Percentiles rank a stretch among this genome's conserved stretches.
phyloP scores from a whole-genome alignment of 1,284 basidiomycete genomes.

The Ceratobasidium sp. region DNA sequence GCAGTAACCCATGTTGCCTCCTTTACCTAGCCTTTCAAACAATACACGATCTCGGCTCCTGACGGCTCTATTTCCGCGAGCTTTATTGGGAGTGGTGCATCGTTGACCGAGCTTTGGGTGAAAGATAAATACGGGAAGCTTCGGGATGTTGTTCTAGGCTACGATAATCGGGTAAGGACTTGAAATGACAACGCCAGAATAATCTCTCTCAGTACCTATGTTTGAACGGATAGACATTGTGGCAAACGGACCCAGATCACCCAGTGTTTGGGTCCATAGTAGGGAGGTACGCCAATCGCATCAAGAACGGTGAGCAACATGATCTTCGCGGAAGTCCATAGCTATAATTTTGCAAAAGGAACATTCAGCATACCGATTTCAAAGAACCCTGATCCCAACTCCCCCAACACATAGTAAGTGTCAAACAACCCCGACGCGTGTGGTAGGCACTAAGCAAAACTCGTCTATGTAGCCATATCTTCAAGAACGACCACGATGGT shows the following conservation, averaged over 20 bases:
- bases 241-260: constrained; percentile 33
- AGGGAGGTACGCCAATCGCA: constrained; percentile 62
- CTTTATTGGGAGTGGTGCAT: constrained; percentile 37
- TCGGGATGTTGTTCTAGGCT: constrained; percentile 36
- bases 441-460: not conserved
- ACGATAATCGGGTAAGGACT: constrained; percentile 13
- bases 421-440: not conserved
- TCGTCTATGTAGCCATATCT: constrained; percentile 55
- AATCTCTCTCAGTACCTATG: not conserved
- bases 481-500: constrained; percentile 62
- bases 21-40: constrained; percentile 27
- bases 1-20: not conserved
- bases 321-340: not conserved
- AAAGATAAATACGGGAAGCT: constrained; percentile 30
- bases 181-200: not conserved
- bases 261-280: constrained; percentile 23
- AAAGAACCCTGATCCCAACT: constrained; percentile 60
- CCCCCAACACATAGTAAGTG: constrained; percentile 54
- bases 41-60: constrained; percentile 11
- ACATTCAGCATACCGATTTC: constrained; percentile 65
- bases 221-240: constrained; percentile 18
- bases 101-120: constrained; percentile 38
- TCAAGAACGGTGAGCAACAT: constrained; percentile 55
- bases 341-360: constrained; percentile 51
- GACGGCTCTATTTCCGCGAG: constrained; percentile 35